Percentiles rank a stretch among this genome's conserved stretches.
Evolutionary conservation across 2,329 filamentous ascomycete species (phyloP).

Genomic region (Apiospora pterosperma): DNA sequence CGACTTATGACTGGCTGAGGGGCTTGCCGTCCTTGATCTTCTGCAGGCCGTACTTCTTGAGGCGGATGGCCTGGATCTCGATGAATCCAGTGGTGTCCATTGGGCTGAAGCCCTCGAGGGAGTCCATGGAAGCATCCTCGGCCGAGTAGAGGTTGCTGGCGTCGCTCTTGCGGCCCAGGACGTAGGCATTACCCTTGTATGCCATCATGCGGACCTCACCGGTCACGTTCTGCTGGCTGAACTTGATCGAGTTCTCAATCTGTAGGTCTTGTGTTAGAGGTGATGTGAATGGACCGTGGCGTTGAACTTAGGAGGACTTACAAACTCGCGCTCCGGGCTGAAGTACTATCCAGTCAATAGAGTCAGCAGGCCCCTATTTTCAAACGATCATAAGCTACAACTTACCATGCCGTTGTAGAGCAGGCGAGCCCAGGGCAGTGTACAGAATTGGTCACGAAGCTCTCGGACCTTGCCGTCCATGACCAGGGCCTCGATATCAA

Average conservation of each 20-base stretch:
- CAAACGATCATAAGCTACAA: too few species aligned
- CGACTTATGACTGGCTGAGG: constrained; percentile 21
- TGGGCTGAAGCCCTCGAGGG: constrained; percentile 39
- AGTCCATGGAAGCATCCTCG: constrained; percentile 48
- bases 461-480: constrained; percentile 57
- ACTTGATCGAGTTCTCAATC: constrained; percentile 54
- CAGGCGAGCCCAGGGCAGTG: constrained; percentile 35
- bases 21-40: constrained; percentile 39
- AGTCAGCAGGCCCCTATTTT: not conserved
- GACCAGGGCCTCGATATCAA: constrained; percentile 54
- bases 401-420: constrained; percentile 36
- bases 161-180: constrained; percentile 41
- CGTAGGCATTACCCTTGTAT: constrained; percentile 41
- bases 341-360: too few species aligned
- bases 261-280: too few species aligned
- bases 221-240: constrained; percentile 51
- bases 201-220: constrained; percentile 34
- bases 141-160: constrained; percentile 49
- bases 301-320: too few species aligned
- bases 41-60: constrained; percentile 51
- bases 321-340: constrained; percentile 50
- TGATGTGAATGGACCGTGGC: too few species aligned
- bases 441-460: constrained; percentile 56
- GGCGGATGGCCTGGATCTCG: constrained; percentile 63
- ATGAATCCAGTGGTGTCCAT: constrained; percentile 45